These are phyloP conservation scores for Wickerhamiella shivajii DNA, from an alignment of 805 yeast species.

Conservation along the genomic window DNA sequence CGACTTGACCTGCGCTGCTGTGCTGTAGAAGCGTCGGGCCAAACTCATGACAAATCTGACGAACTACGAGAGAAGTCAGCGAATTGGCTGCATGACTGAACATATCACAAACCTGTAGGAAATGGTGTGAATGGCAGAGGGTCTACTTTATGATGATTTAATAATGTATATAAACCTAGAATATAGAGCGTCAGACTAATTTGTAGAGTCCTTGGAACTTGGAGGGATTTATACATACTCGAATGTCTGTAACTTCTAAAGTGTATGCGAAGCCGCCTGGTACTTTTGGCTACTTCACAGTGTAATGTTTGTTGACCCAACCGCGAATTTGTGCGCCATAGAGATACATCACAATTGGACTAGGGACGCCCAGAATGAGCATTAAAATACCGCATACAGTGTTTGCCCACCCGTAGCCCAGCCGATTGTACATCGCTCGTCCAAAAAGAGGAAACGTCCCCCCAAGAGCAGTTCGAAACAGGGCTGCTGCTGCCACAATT, in stretches of 20 bases:
- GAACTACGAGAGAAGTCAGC: background rate
- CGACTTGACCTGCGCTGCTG: constrained; percentile 20
- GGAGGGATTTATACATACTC: too few species aligned
- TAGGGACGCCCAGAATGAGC: constrained; percentile 45
- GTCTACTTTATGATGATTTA: too few species aligned
- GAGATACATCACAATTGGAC: constrained; percentile 40
- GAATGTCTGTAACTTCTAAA: too few species aligned
- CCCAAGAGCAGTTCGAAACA: constrained; percentile 53
- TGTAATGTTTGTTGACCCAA: constrained; percentile 36
- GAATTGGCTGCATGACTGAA: too few species aligned
- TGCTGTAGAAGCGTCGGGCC: too few species aligned
- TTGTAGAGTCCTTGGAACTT: too few species aligned
- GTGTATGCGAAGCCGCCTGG: too few species aligned
- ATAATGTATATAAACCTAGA: too few species aligned
- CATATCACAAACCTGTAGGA: too few species aligned
- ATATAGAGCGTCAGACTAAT: too few species aligned
- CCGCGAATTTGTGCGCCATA: constrained; percentile 43
- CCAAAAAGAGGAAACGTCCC: constrained; percentile 58
- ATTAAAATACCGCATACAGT: constrained; percentile 47
- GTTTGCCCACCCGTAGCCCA: constrained; percentile 63
- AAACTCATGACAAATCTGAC: background rate
- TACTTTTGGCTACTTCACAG: constrained; percentile 15
- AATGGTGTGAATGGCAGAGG: too few species aligned
- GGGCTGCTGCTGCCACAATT: constrained; percentile 54
- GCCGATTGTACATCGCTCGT: constrained; percentile 35